Evolutionary conservation across 2,329 filamentous ascomycete genomes (phyloP).

Genomic region (Colletotrichum euphorbiae): DNA sequence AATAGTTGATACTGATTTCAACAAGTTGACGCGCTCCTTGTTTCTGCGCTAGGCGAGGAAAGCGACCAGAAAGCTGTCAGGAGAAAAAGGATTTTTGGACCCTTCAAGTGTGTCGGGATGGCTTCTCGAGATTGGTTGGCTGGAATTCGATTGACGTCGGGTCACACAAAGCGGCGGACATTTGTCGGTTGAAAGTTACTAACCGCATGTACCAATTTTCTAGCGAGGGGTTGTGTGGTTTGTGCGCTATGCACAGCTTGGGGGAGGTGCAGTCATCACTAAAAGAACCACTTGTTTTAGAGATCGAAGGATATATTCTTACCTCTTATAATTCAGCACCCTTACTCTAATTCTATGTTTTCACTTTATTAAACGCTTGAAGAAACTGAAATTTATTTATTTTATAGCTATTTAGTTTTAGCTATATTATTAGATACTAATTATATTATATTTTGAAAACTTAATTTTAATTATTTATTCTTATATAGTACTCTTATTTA

Average conservation of each 20-base stretch:
- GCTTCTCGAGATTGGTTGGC: slow-evolving; percentile 7
- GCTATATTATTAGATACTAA: too few species aligned
- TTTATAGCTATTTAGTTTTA: too few species aligned
- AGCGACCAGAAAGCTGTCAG: background rate
- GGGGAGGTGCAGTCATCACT: slow-evolving; percentile 31
- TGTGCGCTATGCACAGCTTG: slow-evolving; percentile 32
- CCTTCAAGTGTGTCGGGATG: background rate
- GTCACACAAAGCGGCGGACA: slow-evolving; percentile 18
- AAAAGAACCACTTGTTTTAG: too few species aligned
- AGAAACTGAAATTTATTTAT: too few species aligned
- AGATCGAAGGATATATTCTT: too few species aligned
- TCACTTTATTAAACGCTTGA: too few species aligned
- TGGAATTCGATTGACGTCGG: background rate
- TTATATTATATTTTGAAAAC: too few species aligned
- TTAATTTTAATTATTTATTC: too few species aligned
- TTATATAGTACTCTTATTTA: too few species aligned
- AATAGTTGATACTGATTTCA: slow-evolving; percentile 1
- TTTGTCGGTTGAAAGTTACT: slow-evolving; percentile 11
- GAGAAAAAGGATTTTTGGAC: background rate
- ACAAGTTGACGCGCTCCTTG: background rate
- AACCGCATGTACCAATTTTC: slow-evolving; percentile 11
- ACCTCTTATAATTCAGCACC: too few species aligned
- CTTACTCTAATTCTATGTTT: too few species aligned
- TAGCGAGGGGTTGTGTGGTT: slow-evolving; percentile 20
- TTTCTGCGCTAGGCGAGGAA: background rate